Evolutionary conservation across 176 grass and related monocot genomes (phyloP), one percentile per base, ranked within the genome.

Genomic region (Triticum timopheevii): DNA sequence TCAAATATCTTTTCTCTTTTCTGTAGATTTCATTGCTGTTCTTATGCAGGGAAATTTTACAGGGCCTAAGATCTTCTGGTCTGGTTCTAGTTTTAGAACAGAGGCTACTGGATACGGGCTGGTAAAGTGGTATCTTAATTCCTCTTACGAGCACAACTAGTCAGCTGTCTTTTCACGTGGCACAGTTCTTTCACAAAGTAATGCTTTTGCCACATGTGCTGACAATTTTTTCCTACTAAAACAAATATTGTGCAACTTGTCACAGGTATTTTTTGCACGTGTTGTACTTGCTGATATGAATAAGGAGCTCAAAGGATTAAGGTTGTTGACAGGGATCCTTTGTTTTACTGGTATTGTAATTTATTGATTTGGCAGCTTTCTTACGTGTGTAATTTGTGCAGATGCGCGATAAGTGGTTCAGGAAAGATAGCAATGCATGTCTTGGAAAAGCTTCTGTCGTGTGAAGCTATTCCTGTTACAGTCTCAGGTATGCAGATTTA

Each of bases 391-490:
- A 40, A 63, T 90, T 84, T 70, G 13, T 86, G 80, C 88, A 99
- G 97, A 91, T 99, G 92, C 90, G 92, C 85, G 24, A 89, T 99
- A 62, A 99, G 97, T 89, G 97, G 97, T 88, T 87, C 90, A 81
- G 97, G 97, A 68, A 99, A 99, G 80, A 96, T 99, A 89, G 97
- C 97, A 91, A 94, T 99, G 97, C 97, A 96, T 91, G 97, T 99
- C 58, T 80, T 99, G 85, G 97, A 99, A 89, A 99, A 99, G 80
- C 94, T 99, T 86, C 86, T 96, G 79, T 84, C 94, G 30, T 99
- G 94, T 52, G 97, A 94, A 90, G 97, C 94, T 87, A 93, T 99
- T 42, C 97, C 97, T 78, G 69, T 99, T 87, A 94, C 97, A 66
- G 69, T 99, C 66, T 99, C 97, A 89, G 97, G 97, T 99, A 87